Evolutionary conservation across 768 basidiomycete genomes (phyloP), one percentile per base, ranked within the genome.

Genomic region (Amanita pseudoporphyria): DNA sequence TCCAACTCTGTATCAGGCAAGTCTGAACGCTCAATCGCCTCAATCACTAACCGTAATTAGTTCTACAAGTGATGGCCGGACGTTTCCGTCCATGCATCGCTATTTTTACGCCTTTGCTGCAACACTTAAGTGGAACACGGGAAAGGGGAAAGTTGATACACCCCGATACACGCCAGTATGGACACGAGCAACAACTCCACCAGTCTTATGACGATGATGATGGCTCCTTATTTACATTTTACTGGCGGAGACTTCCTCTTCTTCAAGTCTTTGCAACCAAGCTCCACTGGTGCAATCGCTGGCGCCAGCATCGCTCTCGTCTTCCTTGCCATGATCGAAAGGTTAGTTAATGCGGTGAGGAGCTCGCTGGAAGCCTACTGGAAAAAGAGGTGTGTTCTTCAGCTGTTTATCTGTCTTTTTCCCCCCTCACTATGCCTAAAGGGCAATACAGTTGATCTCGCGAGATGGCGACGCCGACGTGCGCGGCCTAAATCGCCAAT

Each of bases 241-340:
- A 72, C 73, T 18, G 66, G 68, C 0, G 79, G 80, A 0, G 86
- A 88, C 54, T 67, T 69, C 45, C 71, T 90, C 9, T 67, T 78
- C 63, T 92, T 93, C 68, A 56, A 77, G 51, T 65, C 73, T 1
- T 86, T 84, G 82, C 65, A 62, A 5, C 90, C 92, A 0, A 72
- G 72, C 2, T 82, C 87, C 0, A 54, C 67, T 5, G 89, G 85
- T 18, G 81, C 84, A 0, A 76, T 89, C 31, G 78, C 77, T 18
- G 90, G 86, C 0, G 82, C 88, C 33, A 86, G 82, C 59, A 71
- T 94, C 49, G 81, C 74, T 0, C 68, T 94, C 18, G 69, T 84
- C 57, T 32, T 84, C 30, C 67, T 93, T 30, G 80, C 81, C 6
- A 57, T 91, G 9, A 66, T 84, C 32, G 88, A 92, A 43, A 71